phyloP scores from a whole-genome alignment of 257 asterid species.

The Nicotiana noctiflora region DNA sequence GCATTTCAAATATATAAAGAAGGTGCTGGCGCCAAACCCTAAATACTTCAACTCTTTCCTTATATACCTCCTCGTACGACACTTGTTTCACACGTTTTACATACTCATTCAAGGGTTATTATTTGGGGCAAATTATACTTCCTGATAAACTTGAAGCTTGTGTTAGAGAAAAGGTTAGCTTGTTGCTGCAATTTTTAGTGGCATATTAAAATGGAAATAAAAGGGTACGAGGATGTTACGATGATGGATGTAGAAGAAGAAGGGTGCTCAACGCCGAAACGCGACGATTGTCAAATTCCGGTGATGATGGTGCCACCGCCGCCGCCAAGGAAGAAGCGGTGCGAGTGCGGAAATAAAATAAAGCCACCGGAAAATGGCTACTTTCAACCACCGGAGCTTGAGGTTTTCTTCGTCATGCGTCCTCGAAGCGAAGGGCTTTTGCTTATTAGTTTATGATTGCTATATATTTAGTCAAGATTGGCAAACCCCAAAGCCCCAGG shows the following conservation, averaged over 20 bases:
- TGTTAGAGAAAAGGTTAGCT: too few relatives aligned
- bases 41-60: neutral
- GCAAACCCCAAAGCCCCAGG: neutral
- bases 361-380: slow-evolving; percentile 12
- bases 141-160: too few relatives aligned
- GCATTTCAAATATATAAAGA: neutral
- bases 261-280: slow-evolving; percentile 19
- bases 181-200: neutral
- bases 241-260: slow-evolving; percentile 1
- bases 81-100: neutral
- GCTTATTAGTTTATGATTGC: neutral
- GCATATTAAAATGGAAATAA: neutral
- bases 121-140: too few relatives aligned
- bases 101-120: neutral
- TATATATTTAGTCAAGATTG: neutral
- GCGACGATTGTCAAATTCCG: slow-evolving; percentile 13
- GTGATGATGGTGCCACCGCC: slow-evolving; percentile 6
- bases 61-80: neutral
- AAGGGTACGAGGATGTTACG: slow-evolving; percentile 1
- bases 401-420: slow-evolving; percentile 6
- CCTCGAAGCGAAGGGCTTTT: neutral
- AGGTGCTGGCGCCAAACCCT: too few relatives aligned
- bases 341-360: neutral
- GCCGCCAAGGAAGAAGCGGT: slow-evolving; percentile 23
- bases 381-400: slow-evolving; percentile 12